phyloP scores from a whole-genome alignment of 192 early-diverging fungal genomes.

The Coemansia sp. region DNA sequence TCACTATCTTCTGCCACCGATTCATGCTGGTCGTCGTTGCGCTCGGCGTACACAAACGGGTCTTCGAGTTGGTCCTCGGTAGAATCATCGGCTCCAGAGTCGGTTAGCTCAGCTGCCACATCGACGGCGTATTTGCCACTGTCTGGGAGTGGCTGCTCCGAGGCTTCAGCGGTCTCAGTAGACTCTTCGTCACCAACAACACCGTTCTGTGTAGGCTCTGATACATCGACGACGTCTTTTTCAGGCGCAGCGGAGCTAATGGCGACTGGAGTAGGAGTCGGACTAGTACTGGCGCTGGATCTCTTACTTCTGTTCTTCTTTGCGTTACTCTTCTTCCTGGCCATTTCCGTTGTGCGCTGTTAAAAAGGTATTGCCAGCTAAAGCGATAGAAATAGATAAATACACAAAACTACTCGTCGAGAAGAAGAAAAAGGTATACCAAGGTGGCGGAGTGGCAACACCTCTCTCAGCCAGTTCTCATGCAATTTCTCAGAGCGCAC shows the following conservation, averaged over 20 bases:
- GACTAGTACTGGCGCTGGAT: constrained; percentile 27
- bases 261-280: constrained; percentile 19
- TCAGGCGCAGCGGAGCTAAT: constrained; percentile 1
- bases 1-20: constrained; percentile 5
- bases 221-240: neutral
- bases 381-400: too few relatives aligned
- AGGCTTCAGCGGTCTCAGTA: neutral
- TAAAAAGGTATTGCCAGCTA: neutral
- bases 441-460: too few relatives aligned
- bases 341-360: constrained; percentile 17
- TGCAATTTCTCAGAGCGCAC: too few relatives aligned
- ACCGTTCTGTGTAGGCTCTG: neutral
- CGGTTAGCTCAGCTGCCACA: neutral
- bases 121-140: constrained; percentile 17
- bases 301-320: constrained; percentile 31
- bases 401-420: too few relatives aligned
- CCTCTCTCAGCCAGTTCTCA: too few relatives aligned
- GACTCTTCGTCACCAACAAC: neutral
- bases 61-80: constrained; percentile 46
- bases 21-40: neutral
- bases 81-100: neutral
- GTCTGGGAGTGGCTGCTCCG: neutral
- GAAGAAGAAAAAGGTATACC: too few relatives aligned
- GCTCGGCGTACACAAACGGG: constrained; percentile 5
- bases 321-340: constrained; percentile 35